These are phyloP conservation scores for Tylopilus orsonianus DNA, from an alignment of 1,284 basidiomycete genomes.

Conservation along the genomic window DNA sequence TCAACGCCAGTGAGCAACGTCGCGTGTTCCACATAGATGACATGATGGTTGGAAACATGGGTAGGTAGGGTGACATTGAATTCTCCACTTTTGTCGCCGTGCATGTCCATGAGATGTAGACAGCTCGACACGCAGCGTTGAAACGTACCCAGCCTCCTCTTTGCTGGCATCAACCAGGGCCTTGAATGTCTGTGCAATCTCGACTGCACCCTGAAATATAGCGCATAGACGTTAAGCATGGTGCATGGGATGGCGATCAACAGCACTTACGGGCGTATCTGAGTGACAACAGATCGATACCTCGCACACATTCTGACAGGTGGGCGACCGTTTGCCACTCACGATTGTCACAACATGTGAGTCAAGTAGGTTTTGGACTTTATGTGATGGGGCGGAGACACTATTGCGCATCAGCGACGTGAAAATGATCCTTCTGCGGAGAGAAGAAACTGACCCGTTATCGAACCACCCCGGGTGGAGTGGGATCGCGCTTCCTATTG, in stretches of 20 bases:
- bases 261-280: conserved; percentile 55
- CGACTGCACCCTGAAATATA: conserved; percentile 47
- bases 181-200: conserved; percentile 50
- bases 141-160: conserved; percentile 17
- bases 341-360: conserved; percentile 49
- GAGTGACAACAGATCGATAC: conserved; percentile 67
- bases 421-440: too few species aligned
- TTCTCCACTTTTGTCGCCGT: too few species aligned
- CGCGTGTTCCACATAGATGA: too few species aligned
- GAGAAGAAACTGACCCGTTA: conserved; percentile 42
- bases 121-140: not conserved
- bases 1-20: not conserved
- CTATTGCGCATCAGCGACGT: too few species aligned
- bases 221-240: not conserved
- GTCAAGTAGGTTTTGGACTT: conserved; percentile 49
- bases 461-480: conserved; percentile 43
- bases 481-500: conserved; percentile 50
- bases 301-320: conserved; percentile 44
- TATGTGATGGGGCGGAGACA: not conserved
- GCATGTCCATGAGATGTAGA: not conserved
- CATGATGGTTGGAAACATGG: too few species aligned
- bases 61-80: not conserved
- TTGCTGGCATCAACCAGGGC: conserved; percentile 52
- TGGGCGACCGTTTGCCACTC: conserved; percentile 40
- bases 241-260: not conserved